Percentiles rank a stretch among this genome's conserved stretches.
Evolutionary conservation across 23 red algal species (phyloP).

Genomic region (Cyanidium caldarium): DNA sequence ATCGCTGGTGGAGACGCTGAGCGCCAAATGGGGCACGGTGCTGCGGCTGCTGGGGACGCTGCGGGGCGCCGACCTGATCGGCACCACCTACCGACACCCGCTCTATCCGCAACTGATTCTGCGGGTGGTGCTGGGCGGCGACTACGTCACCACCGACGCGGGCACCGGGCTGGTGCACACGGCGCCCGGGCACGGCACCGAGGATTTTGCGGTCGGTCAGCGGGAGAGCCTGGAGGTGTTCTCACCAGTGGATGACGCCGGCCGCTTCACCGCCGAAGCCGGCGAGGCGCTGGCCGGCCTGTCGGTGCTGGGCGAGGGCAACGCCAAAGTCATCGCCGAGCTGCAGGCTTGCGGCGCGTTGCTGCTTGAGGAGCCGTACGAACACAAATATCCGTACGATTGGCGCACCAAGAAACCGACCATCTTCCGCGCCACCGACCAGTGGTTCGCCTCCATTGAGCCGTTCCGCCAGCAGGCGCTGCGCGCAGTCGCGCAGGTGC

Average conservation of each 20-base stretch:
- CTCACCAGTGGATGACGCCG: constrained; percentile 77
- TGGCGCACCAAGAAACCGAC: constrained; percentile 97
- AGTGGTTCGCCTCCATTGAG: constrained; percentile 90
- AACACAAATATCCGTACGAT: constrained; percentile 98
- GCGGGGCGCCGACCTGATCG: constrained; percentile 42
- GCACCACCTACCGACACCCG: constrained; percentile 52
- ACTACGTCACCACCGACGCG: constrained; percentile 87
- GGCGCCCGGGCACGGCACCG: constrained; percentile 85
- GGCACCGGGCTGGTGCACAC: constrained; percentile 97
- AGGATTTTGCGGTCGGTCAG: constrained; percentile 76
- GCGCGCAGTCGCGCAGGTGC: constrained; percentile 31
- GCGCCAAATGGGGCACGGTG: constrained; percentile 5
- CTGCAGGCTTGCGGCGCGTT: constrained; percentile 23
- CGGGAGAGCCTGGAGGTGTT: constrained; percentile 67
- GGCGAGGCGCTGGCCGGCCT: constrained; percentile 43
- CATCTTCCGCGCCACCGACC: constrained; percentile 88
- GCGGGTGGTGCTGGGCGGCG: constrained; percentile 61
- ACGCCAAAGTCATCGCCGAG: constrained; percentile 29
- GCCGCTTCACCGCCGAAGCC: constrained; percentile 73
- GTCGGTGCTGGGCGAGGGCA: constrained; percentile 74
- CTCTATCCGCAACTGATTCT: constrained; percentile 24
- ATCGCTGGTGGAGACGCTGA: constrained; percentile 30
- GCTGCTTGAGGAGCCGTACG: constrained; percentile 68
- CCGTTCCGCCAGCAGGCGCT: constrained; percentile 63
- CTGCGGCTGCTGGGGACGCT: constrained; percentile 4